Evolutionary conservation across 2,329 filamentous ascomycete genomes (phyloP).

Genomic region (Pestalotiopsis sp.): DNA sequence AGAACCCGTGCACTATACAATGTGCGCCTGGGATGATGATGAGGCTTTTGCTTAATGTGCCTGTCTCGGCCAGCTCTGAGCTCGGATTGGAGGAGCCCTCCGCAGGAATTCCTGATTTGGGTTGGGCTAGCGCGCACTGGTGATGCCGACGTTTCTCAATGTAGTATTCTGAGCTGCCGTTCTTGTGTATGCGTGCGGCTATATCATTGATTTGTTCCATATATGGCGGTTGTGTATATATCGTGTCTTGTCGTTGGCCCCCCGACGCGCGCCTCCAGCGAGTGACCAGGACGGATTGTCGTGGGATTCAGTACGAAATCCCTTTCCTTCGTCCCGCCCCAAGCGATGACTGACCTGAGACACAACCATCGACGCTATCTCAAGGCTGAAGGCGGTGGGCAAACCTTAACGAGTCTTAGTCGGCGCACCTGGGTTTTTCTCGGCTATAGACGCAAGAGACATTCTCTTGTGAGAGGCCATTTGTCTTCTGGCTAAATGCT

Average conservation of each 20-base stretch:
- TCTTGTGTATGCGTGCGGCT: background rate
- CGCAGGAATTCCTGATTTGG: background rate
- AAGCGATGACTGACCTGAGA: slow-evolving; percentile 8
- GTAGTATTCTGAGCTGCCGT: background rate
- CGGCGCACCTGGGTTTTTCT: background rate
- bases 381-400: slow-evolving; percentile 11
- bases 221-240: background rate
- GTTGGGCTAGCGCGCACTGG: slow-evolving; percentile 4
- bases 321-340: background rate
- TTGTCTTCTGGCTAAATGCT: background rate
- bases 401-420: slow-evolving; percentile 8
- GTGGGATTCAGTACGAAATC: background rate
- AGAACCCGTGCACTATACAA: slow-evolving; percentile 8
- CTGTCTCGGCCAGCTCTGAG: background rate
- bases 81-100: background rate
- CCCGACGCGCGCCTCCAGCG: background rate
- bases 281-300: background rate
- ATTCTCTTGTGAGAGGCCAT: background rate
- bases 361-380: slow-evolving; percentile 9
- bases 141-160: background rate
- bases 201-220: background rate
- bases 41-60: background rate
- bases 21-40: background rate
- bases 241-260: background rate
- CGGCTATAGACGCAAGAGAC: background rate